Evolutionary conservation across 805 yeast genomes (phyloP).

Genomic region (Candida caryicola): DNA sequence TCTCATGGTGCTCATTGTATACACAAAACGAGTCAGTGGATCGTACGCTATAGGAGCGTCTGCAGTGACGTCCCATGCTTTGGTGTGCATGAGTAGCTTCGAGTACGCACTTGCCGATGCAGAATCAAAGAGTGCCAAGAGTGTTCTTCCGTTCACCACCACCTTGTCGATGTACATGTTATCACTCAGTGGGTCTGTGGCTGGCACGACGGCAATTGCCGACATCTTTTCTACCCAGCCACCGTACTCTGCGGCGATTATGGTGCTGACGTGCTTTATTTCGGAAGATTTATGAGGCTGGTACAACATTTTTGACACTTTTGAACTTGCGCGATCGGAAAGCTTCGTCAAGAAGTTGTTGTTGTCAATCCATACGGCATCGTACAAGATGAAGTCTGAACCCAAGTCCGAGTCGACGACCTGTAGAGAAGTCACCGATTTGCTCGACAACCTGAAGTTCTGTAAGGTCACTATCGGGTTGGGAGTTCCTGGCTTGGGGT

Average conservation of each 20-base stretch:
- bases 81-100: constrained; percentile 7
- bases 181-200: constrained; percentile 3
- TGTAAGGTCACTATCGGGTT: constrained; percentile 58
- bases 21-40: constrained; percentile 14
- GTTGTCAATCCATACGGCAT: constrained; percentile 19
- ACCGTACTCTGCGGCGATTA: constrained; percentile 13
- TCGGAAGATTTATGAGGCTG: constrained; percentile 5
- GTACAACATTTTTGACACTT: constrained; percentile 14
- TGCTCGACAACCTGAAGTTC: constrained; percentile 3
- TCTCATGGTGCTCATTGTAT: constrained; percentile 14
- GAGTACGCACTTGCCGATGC: constrained; percentile 13
- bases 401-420: constrained; percentile 10
- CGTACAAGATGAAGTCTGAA: constrained; percentile 18
- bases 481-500: constrained; percentile 80
- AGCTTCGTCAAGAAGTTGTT: constrained; percentile 15
- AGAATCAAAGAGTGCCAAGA: constrained; percentile 19
- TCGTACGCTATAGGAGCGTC: constrained; percentile 17
- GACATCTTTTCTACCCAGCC: constrained; percentile 25
- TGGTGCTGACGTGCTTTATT: constrained; percentile 5
- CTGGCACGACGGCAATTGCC: constrained; percentile 12
- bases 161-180: constrained; percentile 20
- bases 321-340: constrained; percentile 22
- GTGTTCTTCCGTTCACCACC: constrained; percentile 15
- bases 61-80: constrained; percentile 14
- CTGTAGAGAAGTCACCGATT: not conserved